Conservation (phyloP, 129 eudicot genomes). For the Chrysanthemum seticuspe region DNA sequence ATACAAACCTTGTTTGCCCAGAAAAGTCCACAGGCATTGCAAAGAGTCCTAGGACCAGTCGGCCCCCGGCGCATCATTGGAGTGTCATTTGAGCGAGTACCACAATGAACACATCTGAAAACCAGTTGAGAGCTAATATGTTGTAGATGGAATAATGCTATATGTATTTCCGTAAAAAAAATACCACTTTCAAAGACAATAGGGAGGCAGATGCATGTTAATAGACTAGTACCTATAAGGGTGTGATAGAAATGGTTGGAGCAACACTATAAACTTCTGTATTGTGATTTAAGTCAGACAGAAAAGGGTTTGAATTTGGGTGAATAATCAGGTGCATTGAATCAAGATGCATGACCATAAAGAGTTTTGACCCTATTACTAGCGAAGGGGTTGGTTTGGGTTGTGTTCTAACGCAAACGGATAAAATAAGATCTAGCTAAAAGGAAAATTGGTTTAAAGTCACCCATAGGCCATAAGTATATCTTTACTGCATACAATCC, state of each 20-base stretch:
- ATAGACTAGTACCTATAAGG: background rate
- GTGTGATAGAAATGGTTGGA: background rate
- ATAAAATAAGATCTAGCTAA: background rate
- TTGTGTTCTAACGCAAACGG: background rate
- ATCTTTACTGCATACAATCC: background rate
- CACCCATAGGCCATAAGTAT: background rate
- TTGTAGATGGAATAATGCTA: conserved; percentile 5
- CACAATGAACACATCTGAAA: conserved; percentile 61
- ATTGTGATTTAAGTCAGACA: conserved; percentile 17
- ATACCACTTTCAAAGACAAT: conserved; percentile 5
- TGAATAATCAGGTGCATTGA: conserved; percentile 1
- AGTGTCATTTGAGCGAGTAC: conserved; percentile 48
- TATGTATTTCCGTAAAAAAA: background rate
- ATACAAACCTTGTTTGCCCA: conserved; percentile 69
- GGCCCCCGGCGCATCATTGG: conserved; percentile 85
- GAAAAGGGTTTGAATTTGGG: background rate
- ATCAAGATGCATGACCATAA: background rate
- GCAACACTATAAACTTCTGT: conserved; percentile 6
- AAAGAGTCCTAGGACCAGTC: conserved; percentile 64
- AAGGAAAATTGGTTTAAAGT: background rate
- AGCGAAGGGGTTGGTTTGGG: background rate
- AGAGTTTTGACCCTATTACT: conserved; percentile 10
- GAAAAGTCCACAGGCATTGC: conserved; percentile 76
- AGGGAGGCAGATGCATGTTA: background rate
- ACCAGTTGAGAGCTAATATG: conserved; percentile 20